Percentiles rank a stretch among this genome's conserved stretches.
phyloP scores from a whole-genome alignment of 2,329 filamentous ascomycete genomes.

The Alternaria burnsii region DNA sequence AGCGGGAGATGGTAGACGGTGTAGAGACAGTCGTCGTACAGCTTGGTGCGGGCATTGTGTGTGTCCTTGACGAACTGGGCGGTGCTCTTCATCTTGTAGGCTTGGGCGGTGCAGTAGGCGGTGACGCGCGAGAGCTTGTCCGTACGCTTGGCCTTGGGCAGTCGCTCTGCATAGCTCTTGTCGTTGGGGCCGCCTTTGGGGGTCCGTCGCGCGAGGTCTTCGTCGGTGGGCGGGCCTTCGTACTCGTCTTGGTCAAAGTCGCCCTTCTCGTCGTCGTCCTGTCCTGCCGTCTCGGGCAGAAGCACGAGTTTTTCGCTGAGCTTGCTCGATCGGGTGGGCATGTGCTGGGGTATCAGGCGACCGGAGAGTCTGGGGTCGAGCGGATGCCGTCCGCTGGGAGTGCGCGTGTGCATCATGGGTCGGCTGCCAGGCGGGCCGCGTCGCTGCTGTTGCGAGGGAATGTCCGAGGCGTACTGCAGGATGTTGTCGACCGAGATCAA shows the following conservation, averaged over 20 bases:
- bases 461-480: constrained; percentile 90
- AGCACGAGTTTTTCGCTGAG: constrained; percentile 97
- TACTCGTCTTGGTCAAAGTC: constrained; percentile 65
- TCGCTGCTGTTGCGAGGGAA: constrained; percentile 92
- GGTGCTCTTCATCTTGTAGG: constrained; percentile 88
- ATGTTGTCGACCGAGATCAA: constrained; percentile 91
- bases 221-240: constrained; percentile 70
- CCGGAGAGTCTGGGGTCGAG: constrained; percentile 65
- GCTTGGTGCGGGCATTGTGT: constrained; percentile 90
- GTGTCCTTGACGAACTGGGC: constrained; percentile 86
- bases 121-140: constrained; percentile 91
- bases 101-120: constrained; percentile 94
- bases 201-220: constrained; percentile 69
- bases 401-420: constrained; percentile 57
- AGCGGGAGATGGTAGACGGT: constrained; percentile 93
- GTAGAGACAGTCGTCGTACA: constrained; percentile 98
- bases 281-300: constrained; percentile 78
- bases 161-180: constrained; percentile 92
- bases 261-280: constrained; percentile 63
- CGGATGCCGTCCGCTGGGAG: constrained; percentile 61
- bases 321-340: constrained; percentile 90
- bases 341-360: constrained; percentile 64
- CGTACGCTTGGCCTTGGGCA: constrained; percentile 86
- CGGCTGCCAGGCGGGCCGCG: constrained; percentile 70
- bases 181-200: constrained; percentile 70